These are phyloP conservation scores for Samsoniella hepiali DNA, from an alignment of 2,329 filamentous ascomycete species.

Conservation along the genomic window DNA sequence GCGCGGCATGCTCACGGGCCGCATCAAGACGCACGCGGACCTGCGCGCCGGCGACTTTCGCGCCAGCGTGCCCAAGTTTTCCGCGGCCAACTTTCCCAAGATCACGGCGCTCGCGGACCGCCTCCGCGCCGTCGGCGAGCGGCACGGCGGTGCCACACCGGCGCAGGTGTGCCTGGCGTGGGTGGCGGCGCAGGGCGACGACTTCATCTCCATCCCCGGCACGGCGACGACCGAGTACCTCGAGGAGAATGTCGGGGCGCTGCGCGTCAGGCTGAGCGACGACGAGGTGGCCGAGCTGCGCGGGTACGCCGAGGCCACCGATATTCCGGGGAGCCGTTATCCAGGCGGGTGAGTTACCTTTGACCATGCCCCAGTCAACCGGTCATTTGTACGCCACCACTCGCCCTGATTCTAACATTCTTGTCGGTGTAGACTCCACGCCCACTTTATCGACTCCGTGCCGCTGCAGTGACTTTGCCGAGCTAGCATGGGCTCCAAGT, in stretches of 20 bases:
- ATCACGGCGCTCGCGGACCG: constrained; percentile 51
- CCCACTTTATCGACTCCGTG: too few relatives aligned
- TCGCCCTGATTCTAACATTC: too few relatives aligned
- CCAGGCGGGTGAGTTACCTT: too few relatives aligned
- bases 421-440: too few relatives aligned
- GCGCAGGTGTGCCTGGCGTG: constrained; percentile 61
- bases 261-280: constrained; percentile 24
- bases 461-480: too few relatives aligned
- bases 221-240: constrained; percentile 47
- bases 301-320: too few relatives aligned
- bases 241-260: constrained; percentile 42
- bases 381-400: too few relatives aligned
- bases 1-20: constrained; percentile 54
- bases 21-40: constrained; percentile 43
- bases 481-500: too few relatives aligned
- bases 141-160: constrained; percentile 49
- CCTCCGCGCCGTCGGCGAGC: constrained; percentile 47
- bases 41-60: constrained; percentile 42
- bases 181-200: constrained; percentile 57
- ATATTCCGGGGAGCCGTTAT: too few relatives aligned
- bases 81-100: constrained; percentile 32
- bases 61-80: constrained; percentile 22
- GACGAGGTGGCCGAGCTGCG: too few relatives aligned
- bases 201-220: constrained; percentile 57
- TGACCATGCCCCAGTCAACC: too few relatives aligned